A percentile compares a stretch with the other conserved stretches of the same genome.
These are phyloP conservation scores for Colletotrichum cuscutae DNA, from an alignment of 2,329 filamentous ascomycete species.

Conservation along the genomic window DNA sequence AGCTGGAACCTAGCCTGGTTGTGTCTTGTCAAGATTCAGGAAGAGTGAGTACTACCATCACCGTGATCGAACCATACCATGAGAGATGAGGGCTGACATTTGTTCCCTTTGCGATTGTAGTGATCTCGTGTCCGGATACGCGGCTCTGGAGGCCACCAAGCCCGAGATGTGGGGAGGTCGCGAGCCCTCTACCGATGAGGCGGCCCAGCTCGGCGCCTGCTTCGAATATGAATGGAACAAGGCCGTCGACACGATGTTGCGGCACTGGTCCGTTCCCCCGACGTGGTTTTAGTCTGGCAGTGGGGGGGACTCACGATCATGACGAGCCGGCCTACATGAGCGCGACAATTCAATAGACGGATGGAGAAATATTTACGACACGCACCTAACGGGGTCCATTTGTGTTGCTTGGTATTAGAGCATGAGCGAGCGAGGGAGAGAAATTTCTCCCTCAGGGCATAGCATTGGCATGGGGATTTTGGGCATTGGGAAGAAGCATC, in stretches of 20 bases:
- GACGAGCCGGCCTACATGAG: not conserved
- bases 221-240: conserved; percentile 75
- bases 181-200: conserved; percentile 64
- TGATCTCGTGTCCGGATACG: conserved; percentile 69
- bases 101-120: conserved; percentile 46
- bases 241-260: conserved; percentile 73
- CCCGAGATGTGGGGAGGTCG: conserved; percentile 77
- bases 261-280: conserved; percentile 74
- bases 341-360: not conserved
- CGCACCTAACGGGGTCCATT: not conserved
- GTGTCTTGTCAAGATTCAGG: conserved; percentile 72
- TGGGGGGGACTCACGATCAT: not conserved
- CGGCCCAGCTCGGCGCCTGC: conserved; percentile 67
- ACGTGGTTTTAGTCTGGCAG: conserved; percentile 50
- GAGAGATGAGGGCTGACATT: not conserved
- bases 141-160: conserved; percentile 67
- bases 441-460: not conserved
- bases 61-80: not conserved
- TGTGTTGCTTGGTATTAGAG: not conserved
- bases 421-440: not conserved
- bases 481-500: not conserved
- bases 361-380: not conserved
- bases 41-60: conserved; percentile 61
- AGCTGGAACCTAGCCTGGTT: conserved; percentile 85
- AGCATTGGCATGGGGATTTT: not conserved